phyloP scores from a whole-genome alignment of 306 rosid species.

The Clitoria ternatea region DNA sequence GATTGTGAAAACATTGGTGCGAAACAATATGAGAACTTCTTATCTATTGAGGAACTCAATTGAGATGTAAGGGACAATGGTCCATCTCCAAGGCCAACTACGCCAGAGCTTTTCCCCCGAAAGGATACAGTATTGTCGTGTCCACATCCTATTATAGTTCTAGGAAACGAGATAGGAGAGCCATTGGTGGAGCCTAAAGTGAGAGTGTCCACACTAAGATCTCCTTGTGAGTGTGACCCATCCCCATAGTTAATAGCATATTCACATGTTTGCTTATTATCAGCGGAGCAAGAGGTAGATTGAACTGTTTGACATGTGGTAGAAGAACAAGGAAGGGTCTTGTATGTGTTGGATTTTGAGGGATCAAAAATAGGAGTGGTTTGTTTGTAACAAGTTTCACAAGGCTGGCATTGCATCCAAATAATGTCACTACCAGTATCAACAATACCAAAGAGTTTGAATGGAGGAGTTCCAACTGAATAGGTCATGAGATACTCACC shows the following conservation, averaged over 20 bases:
- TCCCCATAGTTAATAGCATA: slow-evolving; percentile 31
- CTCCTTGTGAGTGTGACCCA: slow-evolving; percentile 19
- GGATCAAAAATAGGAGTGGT: slow-evolving; percentile 36
- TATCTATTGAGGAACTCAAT: slow-evolving; percentile 10
- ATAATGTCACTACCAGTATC: slow-evolving; percentile 54
- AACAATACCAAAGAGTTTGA: no score
- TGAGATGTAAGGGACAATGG: slow-evolving; percentile 28
- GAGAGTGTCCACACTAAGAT: no score
- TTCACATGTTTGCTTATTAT: background rate
- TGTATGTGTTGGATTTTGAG: slow-evolving; percentile 29
- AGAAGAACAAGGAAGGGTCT: background rate
- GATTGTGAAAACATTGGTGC: background rate
- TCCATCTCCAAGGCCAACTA: slow-evolving; percentile 54
- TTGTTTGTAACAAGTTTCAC: slow-evolving; percentile 38
- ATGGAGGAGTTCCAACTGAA: slow-evolving; percentile 48
- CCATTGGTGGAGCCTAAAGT: slow-evolving; percentile 26
- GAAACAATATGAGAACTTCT: slow-evolving; percentile 56
- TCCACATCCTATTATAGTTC: slow-evolving; percentile 44
- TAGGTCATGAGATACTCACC: slow-evolving; percentile 46
- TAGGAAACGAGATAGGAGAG: slow-evolving; percentile 4
- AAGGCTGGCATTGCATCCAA: slow-evolving; percentile 61
- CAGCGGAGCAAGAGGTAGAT: background rate
- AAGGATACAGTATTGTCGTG: background rate
- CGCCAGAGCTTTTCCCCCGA: slow-evolving; percentile 23
- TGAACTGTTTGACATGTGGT: background rate